Percentiles rank a stretch among this genome's conserved stretches.
Conservation (phyloP, 2,329 filamentous ascomycete species). For the Neoarthrinium moseri region DNA sequence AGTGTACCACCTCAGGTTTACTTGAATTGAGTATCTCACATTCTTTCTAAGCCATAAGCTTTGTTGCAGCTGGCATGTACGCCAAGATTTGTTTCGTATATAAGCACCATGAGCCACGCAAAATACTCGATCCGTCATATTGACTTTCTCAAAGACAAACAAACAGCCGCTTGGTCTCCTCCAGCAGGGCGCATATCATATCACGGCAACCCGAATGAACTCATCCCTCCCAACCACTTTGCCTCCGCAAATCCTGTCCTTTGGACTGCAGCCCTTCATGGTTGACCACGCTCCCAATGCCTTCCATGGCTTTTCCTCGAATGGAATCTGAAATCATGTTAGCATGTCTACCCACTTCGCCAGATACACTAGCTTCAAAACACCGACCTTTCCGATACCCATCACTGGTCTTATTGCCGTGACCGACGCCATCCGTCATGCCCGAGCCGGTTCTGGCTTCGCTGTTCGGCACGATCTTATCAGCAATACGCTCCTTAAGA, state of each 20-base stretch:
- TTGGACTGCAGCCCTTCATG: slow-evolving; percentile 1
- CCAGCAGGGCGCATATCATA: no score
- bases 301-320: slow-evolving; percentile 1
- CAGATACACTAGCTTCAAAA: not conserved
- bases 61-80: no score
- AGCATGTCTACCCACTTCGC: not conserved
- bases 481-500: slow-evolving; percentile 1
- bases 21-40: no score
- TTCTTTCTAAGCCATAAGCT: no score
- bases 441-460: not conserved
- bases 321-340: not conserved
- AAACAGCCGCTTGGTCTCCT: no score
- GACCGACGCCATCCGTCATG: not conserved
- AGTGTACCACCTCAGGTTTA: no score
- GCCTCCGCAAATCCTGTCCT: not conserved
- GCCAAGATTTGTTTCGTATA: no score
- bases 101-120: no score
- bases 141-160: no score
- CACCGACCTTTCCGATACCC: not conserved
- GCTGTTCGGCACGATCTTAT: not conserved
- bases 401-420: slow-evolving; percentile 2
- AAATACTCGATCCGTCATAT: no score
- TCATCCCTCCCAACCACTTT: not conserved
- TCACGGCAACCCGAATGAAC: no score
- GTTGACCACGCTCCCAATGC: not conserved